These are phyloP conservation scores for Neurospora sp. DNA, from an alignment of 2,329 filamentous ascomycete genomes.

Conservation along the genomic window DNA sequence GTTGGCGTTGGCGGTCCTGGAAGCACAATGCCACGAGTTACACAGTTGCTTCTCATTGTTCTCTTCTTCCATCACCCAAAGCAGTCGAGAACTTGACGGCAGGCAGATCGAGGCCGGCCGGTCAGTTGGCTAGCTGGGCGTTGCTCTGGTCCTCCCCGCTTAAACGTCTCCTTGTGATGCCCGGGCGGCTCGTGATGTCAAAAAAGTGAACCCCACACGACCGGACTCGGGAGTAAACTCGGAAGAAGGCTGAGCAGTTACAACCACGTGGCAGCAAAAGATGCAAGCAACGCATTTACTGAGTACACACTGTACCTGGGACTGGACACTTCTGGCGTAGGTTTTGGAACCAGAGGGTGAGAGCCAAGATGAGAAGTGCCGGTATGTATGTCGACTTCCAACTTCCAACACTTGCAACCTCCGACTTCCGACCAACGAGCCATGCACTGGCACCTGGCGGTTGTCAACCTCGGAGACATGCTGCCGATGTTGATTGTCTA, in stretches of 20 bases:
- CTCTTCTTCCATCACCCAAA: neutral
- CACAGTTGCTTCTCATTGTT: neutral
- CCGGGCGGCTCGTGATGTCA: no score
- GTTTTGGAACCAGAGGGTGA: neutral
- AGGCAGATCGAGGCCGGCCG: no score
- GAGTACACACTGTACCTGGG: neutral
- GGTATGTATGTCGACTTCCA: no score
- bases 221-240: neutral
- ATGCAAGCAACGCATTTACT: neutral
- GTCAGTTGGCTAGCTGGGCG: no score
- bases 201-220: neutral
- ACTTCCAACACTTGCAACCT: neutral
- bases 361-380: neutral
- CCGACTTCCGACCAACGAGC: neutral
- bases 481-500: neutral
- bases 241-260: neutral
- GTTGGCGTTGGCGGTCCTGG: neutral
- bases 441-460: neutral
- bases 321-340: neutral
- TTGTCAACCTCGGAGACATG: neutral
- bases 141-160: no score
- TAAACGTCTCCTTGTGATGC: no score
- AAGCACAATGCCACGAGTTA: neutral
- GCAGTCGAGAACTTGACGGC: neutral
- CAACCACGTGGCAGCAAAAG: neutral